Conservation (phyloP, 352 stramenopile genomes). For the Globisporangium takayamanum region DNA sequence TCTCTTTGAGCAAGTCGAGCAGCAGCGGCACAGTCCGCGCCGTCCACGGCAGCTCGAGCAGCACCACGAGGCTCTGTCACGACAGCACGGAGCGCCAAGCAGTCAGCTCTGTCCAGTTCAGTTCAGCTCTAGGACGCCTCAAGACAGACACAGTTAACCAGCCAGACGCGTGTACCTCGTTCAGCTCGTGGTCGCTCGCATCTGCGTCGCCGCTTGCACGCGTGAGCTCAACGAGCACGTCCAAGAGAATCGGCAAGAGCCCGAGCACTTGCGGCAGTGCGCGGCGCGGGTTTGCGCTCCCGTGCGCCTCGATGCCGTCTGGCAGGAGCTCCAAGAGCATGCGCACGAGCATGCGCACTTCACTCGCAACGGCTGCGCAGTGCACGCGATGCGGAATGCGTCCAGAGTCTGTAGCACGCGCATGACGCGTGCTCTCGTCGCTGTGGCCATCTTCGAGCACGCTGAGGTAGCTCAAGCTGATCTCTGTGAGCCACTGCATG, state of each 20-base stretch:
- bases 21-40: slow-evolving; percentile 41
- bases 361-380: slow-evolving; percentile 25
- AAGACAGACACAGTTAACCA: neutral
- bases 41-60: slow-evolving; percentile 68
- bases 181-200: slow-evolving; percentile 9
- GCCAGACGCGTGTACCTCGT: slow-evolving; percentile 19
- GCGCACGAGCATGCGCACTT: slow-evolving; percentile 49
- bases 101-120: too few species aligned
- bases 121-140: too few species aligned
- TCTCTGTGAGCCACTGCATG: slow-evolving; percentile 73
- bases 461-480: slow-evolving; percentile 57
- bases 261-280: slow-evolving; percentile 54
- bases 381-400: slow-evolving; percentile 4
- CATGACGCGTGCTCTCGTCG: neutral
- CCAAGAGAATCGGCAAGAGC: slow-evolving; percentile 48
- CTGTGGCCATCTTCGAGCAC: slow-evolving; percentile 29
- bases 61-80: slow-evolving; percentile 38
- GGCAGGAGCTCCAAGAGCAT: slow-evolving; percentile 47
- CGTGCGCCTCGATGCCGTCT: slow-evolving; percentile 28
- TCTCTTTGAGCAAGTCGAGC: slow-evolving; percentile 51
- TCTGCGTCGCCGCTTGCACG: neutral
- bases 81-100: too few species aligned
- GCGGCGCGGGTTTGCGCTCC: slow-evolving; percentile 18
- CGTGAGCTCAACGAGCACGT: slow-evolving; percentile 30
- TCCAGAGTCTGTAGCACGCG: neutral